Percentiles rank a stretch among this genome's conserved stretches.
These are phyloP conservation scores for Penicillium italicum DNA, from an alignment of 2,329 filamentous ascomycete species.

Conservation along the genomic window DNA sequence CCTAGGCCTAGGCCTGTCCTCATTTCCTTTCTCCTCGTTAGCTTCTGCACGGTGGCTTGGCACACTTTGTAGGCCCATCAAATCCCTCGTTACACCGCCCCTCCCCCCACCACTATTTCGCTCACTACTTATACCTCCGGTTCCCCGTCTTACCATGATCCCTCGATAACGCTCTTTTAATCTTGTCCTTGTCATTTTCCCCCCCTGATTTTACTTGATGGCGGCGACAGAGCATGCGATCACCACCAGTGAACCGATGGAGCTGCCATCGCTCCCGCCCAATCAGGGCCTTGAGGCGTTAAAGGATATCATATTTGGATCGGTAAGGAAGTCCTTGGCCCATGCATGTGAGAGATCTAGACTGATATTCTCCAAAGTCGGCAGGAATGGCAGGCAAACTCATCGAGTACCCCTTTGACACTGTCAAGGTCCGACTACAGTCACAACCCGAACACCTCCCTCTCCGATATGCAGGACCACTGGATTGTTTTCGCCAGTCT, in stretches of 20 bases:
- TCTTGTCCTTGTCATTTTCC: constrained; percentile 9
- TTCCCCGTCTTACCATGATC: constrained; percentile 15
- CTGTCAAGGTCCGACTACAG: constrained; percentile 93
- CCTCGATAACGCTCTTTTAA: constrained; percentile 18
- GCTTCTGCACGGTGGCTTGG: constrained; percentile 13
- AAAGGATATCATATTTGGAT: constrained; percentile 86
- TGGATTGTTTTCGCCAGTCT: constrained; percentile 92
- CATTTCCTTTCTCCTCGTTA: not conserved
- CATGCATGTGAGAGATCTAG: not conserved
- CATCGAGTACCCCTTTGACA: constrained; percentile 98
- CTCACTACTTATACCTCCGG: constrained; percentile 1
- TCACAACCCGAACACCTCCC: constrained; percentile 86
- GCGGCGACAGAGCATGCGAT: constrained; percentile 40
- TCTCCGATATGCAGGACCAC: constrained; percentile 74
- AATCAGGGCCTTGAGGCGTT: constrained; percentile 63
- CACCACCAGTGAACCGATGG: constrained; percentile 41
- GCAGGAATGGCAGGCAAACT: constrained; percentile 90
- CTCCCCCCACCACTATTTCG: constrained; percentile 4
- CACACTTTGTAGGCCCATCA: constrained; percentile 13
- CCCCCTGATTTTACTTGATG: constrained; percentile 28
- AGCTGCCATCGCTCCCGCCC: constrained; percentile 39
- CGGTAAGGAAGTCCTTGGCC: constrained; percentile 52
- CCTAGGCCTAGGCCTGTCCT: not conserved
- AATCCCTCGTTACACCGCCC: constrained; percentile 21
- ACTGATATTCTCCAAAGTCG: constrained; percentile 45